These are phyloP conservation scores for Podospora comata DNA, from an alignment of 495 filamentous ascomycete genomes.

Conservation along the genomic window DNA sequence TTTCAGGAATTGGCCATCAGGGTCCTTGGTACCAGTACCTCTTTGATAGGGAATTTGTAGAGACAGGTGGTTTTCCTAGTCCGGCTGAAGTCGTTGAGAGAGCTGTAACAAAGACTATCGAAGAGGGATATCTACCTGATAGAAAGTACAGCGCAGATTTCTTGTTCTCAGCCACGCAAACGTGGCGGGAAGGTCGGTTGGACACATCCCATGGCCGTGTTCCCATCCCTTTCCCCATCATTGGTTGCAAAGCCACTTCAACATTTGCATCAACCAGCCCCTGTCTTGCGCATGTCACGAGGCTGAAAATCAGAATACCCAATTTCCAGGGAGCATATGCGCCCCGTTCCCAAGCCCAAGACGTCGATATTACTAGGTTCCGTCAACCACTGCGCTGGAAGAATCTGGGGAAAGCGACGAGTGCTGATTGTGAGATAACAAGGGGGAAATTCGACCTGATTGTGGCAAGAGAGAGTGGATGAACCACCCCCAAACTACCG, in stretches of 20 bases:
- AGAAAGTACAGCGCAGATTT: background rate
- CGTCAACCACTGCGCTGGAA: slow-evolving; percentile 17
- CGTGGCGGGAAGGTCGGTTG: background rate
- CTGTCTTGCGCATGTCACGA: slow-evolving; percentile 4
- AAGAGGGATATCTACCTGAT: background rate
- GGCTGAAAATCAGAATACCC: slow-evolving; percentile 1
- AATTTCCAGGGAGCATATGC: background rate
- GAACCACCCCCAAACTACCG: slow-evolving; percentile 12
- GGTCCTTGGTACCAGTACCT: background rate
- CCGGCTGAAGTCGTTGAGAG: no score
- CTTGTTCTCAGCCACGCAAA: background rate
- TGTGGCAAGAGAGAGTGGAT: slow-evolving; percentile 2
- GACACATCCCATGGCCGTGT: background rate
- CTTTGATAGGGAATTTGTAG: background rate
- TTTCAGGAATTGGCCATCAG: slow-evolving; percentile 2
- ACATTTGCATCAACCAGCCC: background rate
- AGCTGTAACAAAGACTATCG: no score
- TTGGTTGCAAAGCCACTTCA: background rate
- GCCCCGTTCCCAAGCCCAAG: slow-evolving; percentile 21
- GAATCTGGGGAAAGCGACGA: slow-evolving; percentile 15
- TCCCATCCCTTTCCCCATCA: background rate
- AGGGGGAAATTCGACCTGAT: slow-evolving; percentile 8
- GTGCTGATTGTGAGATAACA: background rate
- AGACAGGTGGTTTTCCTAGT: background rate
- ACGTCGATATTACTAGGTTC: slow-evolving; percentile 13